Evolutionary conservation across 2,329 filamentous ascomycete genomes (phyloP).

Genomic region (Fusarium camptoceras): DNA sequence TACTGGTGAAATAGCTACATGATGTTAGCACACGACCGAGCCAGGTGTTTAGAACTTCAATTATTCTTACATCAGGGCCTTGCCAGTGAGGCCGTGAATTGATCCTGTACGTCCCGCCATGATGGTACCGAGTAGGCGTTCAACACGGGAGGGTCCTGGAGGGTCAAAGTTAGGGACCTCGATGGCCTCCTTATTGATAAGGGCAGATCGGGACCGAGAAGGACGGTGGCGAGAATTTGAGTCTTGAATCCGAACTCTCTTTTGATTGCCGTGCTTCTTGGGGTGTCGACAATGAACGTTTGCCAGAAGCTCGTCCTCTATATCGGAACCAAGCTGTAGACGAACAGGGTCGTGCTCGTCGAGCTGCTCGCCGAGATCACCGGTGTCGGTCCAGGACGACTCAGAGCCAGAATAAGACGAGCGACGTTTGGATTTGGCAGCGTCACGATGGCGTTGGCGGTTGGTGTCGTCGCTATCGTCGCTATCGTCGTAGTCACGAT

Average conservation of each 20-base stretch:
- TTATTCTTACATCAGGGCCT: conserved; percentile 81
- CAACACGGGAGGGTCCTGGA: conserved; percentile 71
- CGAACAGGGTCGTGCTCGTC: conserved; percentile 84
- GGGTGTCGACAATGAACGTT: conserved; percentile 60
- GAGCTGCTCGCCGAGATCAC: conserved; percentile 92
- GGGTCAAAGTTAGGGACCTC: conserved; percentile 77
- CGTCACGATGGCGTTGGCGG: conserved; percentile 49
- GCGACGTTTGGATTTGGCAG: conserved; percentile 28
- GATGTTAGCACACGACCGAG: conserved; percentile 31
- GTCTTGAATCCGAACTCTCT: conserved; percentile 77
- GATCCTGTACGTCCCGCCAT: conserved; percentile 85
- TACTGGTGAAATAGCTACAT: conserved; percentile 89
- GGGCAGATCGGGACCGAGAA: conserved; percentile 55
- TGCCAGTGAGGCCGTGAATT: conserved; percentile 93
- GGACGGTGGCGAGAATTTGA: conserved; percentile 54
- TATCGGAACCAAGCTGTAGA: conserved; percentile 73
- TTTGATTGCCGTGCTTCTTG: conserved; percentile 56
- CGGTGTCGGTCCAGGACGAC: conserved; percentile 92
- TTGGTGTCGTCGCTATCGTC: conserved; percentile 49
- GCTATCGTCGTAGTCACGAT: conserved; percentile 56
- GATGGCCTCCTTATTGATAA: conserved; percentile 80
- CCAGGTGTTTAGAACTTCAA: not conserved
- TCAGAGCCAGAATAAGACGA: conserved; percentile 68
- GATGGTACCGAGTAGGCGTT: conserved; percentile 81
- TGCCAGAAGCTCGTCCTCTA: conserved; percentile 71